phyloP scores from a whole-genome alignment of 169 alveolate genomes.

The Plasmodium knowlesi region DNA sequence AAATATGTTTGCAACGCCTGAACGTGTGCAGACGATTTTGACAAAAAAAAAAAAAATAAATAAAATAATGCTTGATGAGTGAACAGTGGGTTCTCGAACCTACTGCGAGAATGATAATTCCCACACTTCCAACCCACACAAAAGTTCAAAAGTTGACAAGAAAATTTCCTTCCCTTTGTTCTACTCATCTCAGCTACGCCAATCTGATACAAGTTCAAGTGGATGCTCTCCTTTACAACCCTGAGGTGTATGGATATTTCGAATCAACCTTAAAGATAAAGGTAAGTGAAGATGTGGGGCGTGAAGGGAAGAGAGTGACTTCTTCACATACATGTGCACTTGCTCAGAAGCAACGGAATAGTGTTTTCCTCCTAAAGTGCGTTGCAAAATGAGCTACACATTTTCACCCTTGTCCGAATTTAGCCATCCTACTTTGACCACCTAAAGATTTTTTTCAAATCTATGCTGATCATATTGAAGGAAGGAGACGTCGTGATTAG shows the following conservation, averaged over 20 bases:
- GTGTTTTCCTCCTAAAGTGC: no score
- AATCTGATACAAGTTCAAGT: constrained; percentile 56
- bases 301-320: background rate
- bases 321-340: background rate
- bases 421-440: constrained; percentile 52
- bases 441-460: constrained; percentile 48
- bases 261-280: constrained; percentile 35
- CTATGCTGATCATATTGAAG: constrained; percentile 27
- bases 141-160: background rate
- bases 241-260: constrained; percentile 27
- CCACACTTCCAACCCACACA: background rate
- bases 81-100: background rate
- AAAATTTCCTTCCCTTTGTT: background rate
- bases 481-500: constrained; percentile 44
- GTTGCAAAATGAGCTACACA: background rate
- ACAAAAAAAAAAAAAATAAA: no score
- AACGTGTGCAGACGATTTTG: background rate
- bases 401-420: background rate
- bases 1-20: background rate
- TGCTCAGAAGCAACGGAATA: background rate
- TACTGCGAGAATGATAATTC: background rate
- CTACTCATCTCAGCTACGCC: constrained; percentile 15
- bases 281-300: background rate
- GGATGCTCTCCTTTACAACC: constrained; percentile 45
- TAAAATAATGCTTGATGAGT: background rate